phyloP scores from a whole-genome alignment of 768 basidiomycete genomes.

The Rhizopogon roseolus region DNA sequence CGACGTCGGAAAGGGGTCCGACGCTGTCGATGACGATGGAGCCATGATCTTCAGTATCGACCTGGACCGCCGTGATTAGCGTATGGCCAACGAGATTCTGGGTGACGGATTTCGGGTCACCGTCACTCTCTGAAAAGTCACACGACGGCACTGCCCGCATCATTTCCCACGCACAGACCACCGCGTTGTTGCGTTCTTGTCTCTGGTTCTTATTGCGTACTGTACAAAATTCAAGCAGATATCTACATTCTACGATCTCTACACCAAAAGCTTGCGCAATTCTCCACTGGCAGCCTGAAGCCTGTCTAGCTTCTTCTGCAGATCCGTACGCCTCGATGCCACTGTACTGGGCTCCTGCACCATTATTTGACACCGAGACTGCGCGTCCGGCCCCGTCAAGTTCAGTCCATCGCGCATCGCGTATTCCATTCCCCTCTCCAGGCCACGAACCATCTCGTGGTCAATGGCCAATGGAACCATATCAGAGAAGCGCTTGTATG shows the following conservation, averaged over 20 bases:
- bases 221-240: too few relatives aligned
- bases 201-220: not conserved
- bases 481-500: constrained; percentile 42
- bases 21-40: constrained; percentile 10
- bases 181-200: not conserved
- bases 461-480: constrained; percentile 40
- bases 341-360: constrained; percentile 46
- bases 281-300: constrained; percentile 42
- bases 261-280: constrained; percentile 14
- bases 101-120: constrained; percentile 25
- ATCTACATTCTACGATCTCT: not conserved
- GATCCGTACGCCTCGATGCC: constrained; percentile 40
- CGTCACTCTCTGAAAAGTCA: constrained; percentile 1
- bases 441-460: constrained; percentile 36
- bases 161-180: constrained; percentile 25
- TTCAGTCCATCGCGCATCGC: constrained; percentile 45
- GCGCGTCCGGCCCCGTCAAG: constrained; percentile 43
- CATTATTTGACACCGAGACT: constrained; percentile 43
- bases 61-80: constrained; percentile 31
- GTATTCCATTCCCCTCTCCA: constrained; percentile 40
- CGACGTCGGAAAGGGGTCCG: constrained; percentile 15
- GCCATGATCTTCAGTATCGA: constrained; percentile 28
- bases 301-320: constrained; percentile 47
- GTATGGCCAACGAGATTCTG: constrained; percentile 27
- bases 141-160: not conserved